Percentiles rank a stretch among this genome's conserved stretches.
Conservation (phyloP, 768 basidiomycete species). For the Trametes maxima region DNA sequence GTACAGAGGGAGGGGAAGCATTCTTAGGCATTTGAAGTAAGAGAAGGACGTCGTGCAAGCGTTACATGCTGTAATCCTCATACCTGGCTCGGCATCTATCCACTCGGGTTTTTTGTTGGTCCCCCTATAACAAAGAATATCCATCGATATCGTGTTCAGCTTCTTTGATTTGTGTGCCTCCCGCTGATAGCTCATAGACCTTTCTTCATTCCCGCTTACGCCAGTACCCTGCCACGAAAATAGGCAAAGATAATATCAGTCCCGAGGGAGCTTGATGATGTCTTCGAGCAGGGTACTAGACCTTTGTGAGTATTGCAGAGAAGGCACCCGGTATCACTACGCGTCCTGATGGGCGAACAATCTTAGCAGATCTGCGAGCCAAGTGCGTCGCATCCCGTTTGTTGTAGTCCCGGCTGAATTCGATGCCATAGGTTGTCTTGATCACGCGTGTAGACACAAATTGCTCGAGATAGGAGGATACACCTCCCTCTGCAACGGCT, state of each 20-base stretch:
- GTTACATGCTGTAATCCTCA: neutral
- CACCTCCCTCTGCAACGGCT: conserved; percentile 57
- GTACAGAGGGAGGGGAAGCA: conserved; percentile 39
- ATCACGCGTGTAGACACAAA: conserved; percentile 51
- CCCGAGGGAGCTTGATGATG: neutral
- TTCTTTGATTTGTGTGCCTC: neutral
- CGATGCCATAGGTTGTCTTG: conserved; percentile 50
- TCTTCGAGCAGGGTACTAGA: neutral
- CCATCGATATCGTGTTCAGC: conserved; percentile 20
- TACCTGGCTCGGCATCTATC: conserved; percentile 40
- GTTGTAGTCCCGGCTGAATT: conserved; percentile 42
- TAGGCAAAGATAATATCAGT: too few relatives aligned
- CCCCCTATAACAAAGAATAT: conserved; percentile 39
- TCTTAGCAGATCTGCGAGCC: conserved; percentile 36
- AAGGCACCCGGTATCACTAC: conserved; percentile 13
- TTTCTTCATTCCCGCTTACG: conserved; percentile 4
- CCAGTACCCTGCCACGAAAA: conserved; percentile 5
- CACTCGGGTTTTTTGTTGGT: conserved; percentile 32
- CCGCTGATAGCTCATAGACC: neutral
- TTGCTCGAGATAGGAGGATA: conserved; percentile 47
- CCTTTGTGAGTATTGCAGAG: conserved; percentile 19
- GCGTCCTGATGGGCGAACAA: conserved; percentile 35
- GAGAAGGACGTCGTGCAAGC: neutral
- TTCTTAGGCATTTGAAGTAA: conserved; percentile 11
- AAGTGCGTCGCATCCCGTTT: conserved; percentile 42